Evolutionary conservation across 768 basidiomycete genomes (phyloP), one percentile per base, ranked within the genome.

Genomic region (Phanerodontia chrysosporium): DNA sequence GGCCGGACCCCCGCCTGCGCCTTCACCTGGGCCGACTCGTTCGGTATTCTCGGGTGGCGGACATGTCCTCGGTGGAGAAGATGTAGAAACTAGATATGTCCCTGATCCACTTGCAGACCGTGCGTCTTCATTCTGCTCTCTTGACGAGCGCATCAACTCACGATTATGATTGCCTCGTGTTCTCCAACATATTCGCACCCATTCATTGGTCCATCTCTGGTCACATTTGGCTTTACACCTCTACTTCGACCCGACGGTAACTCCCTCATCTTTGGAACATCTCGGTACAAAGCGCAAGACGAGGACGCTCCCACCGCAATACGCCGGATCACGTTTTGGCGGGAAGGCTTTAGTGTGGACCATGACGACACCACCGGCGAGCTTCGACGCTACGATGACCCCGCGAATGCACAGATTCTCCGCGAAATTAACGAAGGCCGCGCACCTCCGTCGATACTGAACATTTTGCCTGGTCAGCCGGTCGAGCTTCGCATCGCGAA

Each of bases 271-370:
- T 42, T 4, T 18, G 39, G 10, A 7, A 42, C 8, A 9, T 18
- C 8, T 4, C 16, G 29, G 16, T 54, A 42, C 32, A 62, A 57
- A 39, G 65, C 68, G 35, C 76, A 80, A 59, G 80, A 81, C 58
- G 82, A 85, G 5, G 56, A 57, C 14, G 45, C 30, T 14, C 56
- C 56, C 52, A 78, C 82, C 2, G 87, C 79, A 0, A 82, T 86
- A 49, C 85, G 96, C 9, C 80, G 83, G 57, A 75, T 98, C 45
- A 95, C 89, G 0, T 91, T 98, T 74, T 98, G 96, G 96, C 81
- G 86, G 42, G 83, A 98, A 60, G 97, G 97, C 0, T 98, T 97
- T 73, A 86, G 86, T 49, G 82, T 98, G 46, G 92, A 97, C 67
- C 92, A 94, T 62, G 49, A 51, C 2, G 49, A 51, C n/a, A 32